phyloP scores from a whole-genome alignment of 805 yeast genomes.

The Myxozyma melibiosi region DNA sequence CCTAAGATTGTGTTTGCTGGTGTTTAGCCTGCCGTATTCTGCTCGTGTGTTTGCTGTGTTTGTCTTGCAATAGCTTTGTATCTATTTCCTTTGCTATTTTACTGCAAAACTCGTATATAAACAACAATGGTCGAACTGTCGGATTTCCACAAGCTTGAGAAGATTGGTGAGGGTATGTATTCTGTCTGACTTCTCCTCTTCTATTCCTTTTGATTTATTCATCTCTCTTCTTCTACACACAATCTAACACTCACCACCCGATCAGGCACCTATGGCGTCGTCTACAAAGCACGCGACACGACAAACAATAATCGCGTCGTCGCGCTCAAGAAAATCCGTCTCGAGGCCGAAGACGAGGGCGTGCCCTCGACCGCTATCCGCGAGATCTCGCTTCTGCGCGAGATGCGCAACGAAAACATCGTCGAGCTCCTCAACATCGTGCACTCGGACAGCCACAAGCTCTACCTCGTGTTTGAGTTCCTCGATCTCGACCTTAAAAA shows the following conservation, averaged over 20 bases:
- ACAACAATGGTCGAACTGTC: constrained; percentile 80
- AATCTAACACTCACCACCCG: neutral
- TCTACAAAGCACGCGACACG: constrained; percentile 90
- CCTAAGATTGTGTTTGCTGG: too few species aligned
- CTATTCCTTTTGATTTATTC: neutral
- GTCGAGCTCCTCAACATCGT: constrained; percentile 91
- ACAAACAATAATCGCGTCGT: constrained; percentile 91
- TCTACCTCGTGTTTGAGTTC: constrained; percentile 90
- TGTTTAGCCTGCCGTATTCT: too few species aligned
- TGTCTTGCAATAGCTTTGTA: too few species aligned
- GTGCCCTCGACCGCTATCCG: constrained; percentile 98
- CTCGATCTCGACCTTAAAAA: constrained; percentile 92
- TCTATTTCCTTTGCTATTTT: too few species aligned
- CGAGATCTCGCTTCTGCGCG: constrained; percentile 92
- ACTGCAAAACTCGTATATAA: too few species aligned
- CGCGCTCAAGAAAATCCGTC: constrained; percentile 90
- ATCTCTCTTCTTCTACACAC: neutral
- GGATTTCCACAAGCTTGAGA: constrained; percentile 91
- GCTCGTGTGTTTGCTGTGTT: too few species aligned
- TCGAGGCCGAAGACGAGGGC: constrained; percentile 97
- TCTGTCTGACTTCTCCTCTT: neutral
- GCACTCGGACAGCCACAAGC: constrained; percentile 89
- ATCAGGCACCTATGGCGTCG: constrained; percentile 93
- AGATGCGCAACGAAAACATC: constrained; percentile 89
- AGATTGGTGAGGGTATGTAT: constrained; percentile 88